Evolutionary conservation across 345 rosid genomes (phyloP).

Genomic region (Bretschneidera sinensis): DNA sequence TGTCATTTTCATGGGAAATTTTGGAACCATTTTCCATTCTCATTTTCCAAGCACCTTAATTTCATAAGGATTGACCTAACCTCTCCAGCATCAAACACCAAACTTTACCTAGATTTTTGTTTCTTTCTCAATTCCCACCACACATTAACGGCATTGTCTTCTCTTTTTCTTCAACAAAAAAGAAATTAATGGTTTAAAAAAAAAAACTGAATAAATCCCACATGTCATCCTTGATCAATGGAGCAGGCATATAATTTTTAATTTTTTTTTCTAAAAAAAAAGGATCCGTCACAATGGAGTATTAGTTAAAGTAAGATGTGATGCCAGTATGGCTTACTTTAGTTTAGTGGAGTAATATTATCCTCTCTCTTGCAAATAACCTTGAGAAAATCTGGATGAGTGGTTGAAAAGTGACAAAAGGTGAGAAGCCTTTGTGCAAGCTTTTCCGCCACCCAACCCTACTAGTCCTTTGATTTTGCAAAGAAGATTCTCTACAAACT

Average conservation of each 20-base stretch:
- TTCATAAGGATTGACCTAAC: slow-evolving; percentile 27
- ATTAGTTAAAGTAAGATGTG: no score
- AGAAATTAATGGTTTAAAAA: no score
- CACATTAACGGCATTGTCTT: no score
- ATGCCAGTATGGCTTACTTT: background rate
- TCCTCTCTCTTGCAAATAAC: no score
- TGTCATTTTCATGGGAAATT: background rate
- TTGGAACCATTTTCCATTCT: background rate
- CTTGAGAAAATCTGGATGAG: slow-evolving; percentile 25
- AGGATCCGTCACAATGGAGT: no score
- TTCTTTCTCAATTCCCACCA: slow-evolving; percentile 25
- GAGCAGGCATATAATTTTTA: no score
- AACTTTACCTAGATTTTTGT: slow-evolving; percentile 23
- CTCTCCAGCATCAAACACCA: slow-evolving; percentile 12
- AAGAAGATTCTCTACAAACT: slow-evolving; percentile 39
- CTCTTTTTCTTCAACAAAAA: no score
- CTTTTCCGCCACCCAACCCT: slow-evolving; percentile 27
- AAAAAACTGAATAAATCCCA: no score
- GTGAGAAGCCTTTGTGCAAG: slow-evolving; percentile 19
- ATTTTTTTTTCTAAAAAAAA: slow-evolving; percentile 3
- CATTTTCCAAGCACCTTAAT: slow-evolving; percentile 4
- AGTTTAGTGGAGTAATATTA: background rate
- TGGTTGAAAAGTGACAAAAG: slow-evolving; percentile 48
- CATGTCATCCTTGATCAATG: no score
- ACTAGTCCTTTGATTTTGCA: no score